Conservation (phyloP, 2,329 filamentous ascomycete species). For the Aaosphaeria pasadenensis region DNA sequence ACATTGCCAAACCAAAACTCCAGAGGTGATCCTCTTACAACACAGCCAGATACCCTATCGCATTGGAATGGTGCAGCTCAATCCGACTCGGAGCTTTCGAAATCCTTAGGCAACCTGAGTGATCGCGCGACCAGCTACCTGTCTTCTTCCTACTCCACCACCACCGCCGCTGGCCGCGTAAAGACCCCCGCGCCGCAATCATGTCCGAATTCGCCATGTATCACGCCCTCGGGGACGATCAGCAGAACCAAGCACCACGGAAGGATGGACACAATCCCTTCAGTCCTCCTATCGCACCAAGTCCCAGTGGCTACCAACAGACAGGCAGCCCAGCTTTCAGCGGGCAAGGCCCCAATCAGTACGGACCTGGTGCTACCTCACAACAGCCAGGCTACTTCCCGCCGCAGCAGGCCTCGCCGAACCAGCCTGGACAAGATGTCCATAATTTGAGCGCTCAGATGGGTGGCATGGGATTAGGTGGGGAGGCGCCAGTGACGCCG, state of each 20-base stretch:
- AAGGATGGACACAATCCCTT: conserved; percentile 32
- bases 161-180: conserved; percentile 3
- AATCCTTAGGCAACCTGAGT: conserved; percentile 11
- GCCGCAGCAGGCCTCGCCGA: conserved; percentile 26
- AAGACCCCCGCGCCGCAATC: conserved; percentile 21
- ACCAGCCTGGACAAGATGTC: conserved; percentile 33
- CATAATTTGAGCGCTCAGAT: conserved; percentile 66
- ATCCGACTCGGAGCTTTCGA: neutral
- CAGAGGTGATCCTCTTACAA: no score
- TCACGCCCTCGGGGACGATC: conserved; percentile 31
- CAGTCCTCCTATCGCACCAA: conserved; percentile 43
- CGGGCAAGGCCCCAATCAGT: conserved; percentile 27
- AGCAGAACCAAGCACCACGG: conserved; percentile 19
- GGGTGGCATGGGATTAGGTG: conserved; percentile 69
- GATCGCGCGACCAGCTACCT: conserved; percentile 10
- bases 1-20: neutral
- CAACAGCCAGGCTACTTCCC: conserved; percentile 44
- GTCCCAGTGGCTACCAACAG: conserved; percentile 45
- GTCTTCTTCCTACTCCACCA: conserved; percentile 4
- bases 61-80: no score
- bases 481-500: conserved; percentile 45
- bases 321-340: conserved; percentile 27
- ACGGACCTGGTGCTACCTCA: conserved; percentile 26
- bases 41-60: no score
- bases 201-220: conserved; percentile 39